A percentile compares a stretch with the other conserved stretches of the same genome.
Conservation (phyloP, 768 basidiomycete species). For the Tulasnella sp. region DNA sequence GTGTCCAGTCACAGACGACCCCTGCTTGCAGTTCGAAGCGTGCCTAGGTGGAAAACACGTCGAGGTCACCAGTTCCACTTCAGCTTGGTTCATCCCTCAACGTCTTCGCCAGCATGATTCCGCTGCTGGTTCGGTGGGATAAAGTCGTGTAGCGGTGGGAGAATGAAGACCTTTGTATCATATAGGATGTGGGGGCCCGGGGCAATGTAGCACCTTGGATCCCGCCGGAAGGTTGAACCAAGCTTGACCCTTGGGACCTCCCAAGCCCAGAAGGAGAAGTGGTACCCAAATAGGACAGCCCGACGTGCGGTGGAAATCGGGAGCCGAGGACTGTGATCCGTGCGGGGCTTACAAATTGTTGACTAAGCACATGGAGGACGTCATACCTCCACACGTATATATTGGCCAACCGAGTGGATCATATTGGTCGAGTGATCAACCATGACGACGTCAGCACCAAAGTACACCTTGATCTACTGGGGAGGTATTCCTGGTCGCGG, state of each 20-base stretch:
- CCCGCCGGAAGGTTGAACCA: background rate
- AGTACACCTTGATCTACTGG: slow-evolving; percentile 16
- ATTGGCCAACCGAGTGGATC: background rate
- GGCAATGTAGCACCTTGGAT: background rate
- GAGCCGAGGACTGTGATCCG: no score
- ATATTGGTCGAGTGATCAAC: background rate
- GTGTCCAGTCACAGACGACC: background rate
- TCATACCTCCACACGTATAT: background rate
- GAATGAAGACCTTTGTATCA: background rate
- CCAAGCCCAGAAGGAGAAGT: background rate
- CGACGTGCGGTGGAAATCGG: no score
- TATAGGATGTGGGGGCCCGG: no score
- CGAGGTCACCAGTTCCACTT: background rate
- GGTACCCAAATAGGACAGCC: no score
- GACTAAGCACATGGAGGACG: background rate
- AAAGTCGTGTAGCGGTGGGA: background rate
- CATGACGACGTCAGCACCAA: background rate
- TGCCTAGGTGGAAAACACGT: background rate
- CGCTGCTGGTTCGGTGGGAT: background rate
- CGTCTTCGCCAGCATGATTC: background rate
- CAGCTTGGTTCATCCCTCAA: background rate
- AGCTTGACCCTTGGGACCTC: background rate
- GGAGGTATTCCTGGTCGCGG: slow-evolving; percentile 34
- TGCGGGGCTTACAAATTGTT: background rate
- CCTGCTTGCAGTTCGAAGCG: background rate